Evolutionary conservation across 148 eudicot genomes (phyloP), one percentile per base, ranked within the genome.

Genomic region (Tetragonia tetragonoides): DNA sequence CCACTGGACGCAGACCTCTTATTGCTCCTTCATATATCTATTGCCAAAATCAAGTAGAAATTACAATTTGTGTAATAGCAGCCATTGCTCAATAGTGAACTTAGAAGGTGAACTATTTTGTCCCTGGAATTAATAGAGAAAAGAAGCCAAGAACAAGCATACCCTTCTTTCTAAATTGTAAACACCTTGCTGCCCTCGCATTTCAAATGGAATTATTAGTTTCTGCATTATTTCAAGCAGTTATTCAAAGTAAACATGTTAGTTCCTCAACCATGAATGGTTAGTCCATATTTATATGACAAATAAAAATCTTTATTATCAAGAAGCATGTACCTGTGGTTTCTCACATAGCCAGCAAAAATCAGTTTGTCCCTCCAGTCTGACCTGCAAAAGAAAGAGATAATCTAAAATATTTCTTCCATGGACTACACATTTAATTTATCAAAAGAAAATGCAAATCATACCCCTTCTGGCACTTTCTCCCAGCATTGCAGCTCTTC

Each of bases 381-480:
- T 83, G 46, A 83, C 83, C 86, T 83, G 78, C 10, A 28, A 63
- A 62, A 40, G 23, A 51, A 60, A 73, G 56, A 56, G 57, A 66
- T 0, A 57, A 9, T 11, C 57, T 23, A 70, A 16, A 63, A 41
- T 44, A 37, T 23, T 66, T 51, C 28, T 21, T 37, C 28, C 15
- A 2, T 21, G 12, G 18, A 5, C 53, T 15, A 56, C 68, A 61
- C 17, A 24, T 6, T 46, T 60, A 17, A 71, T 57, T 61, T 7
- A 40, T 41, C 7, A 75, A 24, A 24, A 79, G 39, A 49, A 77
- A 56, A 57, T 24, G 16, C 57, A 63, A 51, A 70, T 38, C 63
- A 42, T 76, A 94, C 98, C 88, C 95, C 93, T 88, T 88, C 90
- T 72, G 96, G 97, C 28, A 95, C 83, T 75, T 90, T 94, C 71